A percentile compares a stretch with the other conserved stretches of the same genome.
phyloP scores from a whole-genome alignment of 306 rosid species.

The Inga laurina region DNA sequence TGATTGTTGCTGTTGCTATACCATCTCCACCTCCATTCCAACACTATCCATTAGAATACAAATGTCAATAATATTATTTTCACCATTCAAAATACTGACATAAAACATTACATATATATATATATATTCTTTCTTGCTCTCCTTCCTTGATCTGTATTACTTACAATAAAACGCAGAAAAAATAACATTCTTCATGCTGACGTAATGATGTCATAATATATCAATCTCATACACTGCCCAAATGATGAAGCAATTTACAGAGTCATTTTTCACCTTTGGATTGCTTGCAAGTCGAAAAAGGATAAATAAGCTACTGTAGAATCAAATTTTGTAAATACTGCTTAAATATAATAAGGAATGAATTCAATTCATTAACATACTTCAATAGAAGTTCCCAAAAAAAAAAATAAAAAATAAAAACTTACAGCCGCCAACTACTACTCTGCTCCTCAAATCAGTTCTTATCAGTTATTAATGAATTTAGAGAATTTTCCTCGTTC shows the following conservation, averaged over 20 bases:
- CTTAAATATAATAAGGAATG: not conserved
- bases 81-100: not conserved
- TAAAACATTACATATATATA: not conserved
- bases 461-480: not conserved
- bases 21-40: conserved; percentile 99
- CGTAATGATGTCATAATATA: not conserved
- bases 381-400: not conserved
- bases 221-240: not conserved
- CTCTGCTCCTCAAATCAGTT: not conserved
- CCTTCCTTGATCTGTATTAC: not conserved
- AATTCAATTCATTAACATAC: not conserved
- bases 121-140: not conserved
- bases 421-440: not conserved
- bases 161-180: not conserved
- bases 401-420: not conserved
- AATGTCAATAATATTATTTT: conserved; percentile 8
- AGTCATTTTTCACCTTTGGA: not conserved
- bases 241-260: not conserved
- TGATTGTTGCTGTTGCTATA: conserved; percentile 90
- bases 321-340: not conserved
- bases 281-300: not conserved
- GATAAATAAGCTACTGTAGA: not conserved
- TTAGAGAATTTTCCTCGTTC: not conserved
- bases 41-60: conserved; percentile 52
- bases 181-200: not conserved